These are phyloP conservation scores for Globisporangium barbulae DNA, from an alignment of 352 stramenopile species.

Conservation along the genomic window DNA sequence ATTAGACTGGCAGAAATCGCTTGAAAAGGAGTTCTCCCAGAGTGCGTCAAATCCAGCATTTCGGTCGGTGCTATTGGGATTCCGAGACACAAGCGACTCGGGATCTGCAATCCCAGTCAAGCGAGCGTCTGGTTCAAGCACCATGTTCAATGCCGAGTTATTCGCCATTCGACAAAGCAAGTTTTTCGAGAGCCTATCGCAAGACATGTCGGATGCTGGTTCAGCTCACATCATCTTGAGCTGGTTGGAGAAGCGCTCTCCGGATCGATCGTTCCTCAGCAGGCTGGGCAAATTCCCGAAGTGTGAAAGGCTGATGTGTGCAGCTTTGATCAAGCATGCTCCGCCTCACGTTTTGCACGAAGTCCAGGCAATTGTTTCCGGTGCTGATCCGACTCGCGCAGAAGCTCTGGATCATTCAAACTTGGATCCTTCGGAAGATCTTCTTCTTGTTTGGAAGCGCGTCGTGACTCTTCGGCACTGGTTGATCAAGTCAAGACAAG, in stretches of 20 bases:
- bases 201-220: conserved; percentile 57
- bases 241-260: conserved; percentile 73
- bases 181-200: conserved; percentile 56
- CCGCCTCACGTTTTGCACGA: conserved; percentile 74
- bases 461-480: conserved; percentile 81
- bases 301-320: conserved; percentile 69
- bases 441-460: conserved; percentile 72
- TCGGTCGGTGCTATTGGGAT: conserved; percentile 1
- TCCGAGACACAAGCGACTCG: background rate
- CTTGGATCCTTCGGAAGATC: conserved; percentile 67
- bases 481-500: conserved; percentile 79
- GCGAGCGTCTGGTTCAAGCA: background rate
- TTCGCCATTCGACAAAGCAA: conserved; percentile 32
- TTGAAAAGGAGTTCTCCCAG: conserved; percentile 15
- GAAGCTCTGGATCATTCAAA: conserved; percentile 44
- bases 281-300: conserved; percentile 65
- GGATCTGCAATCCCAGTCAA: background rate
- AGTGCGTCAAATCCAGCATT: conserved; percentile 14
- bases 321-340: conserved; percentile 77
- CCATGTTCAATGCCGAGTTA: conserved; percentile 8
- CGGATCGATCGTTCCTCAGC: conserved; percentile 77
- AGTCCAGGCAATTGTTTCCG: conserved; percentile 67
- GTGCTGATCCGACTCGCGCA: conserved; percentile 22
- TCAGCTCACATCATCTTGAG: conserved; percentile 55
- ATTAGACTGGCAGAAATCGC: conserved; percentile 13